Base-by-base conservation (phyloP, 2,329 filamentous ascomycete species). In the Metarhizium guizhouense region DNA sequence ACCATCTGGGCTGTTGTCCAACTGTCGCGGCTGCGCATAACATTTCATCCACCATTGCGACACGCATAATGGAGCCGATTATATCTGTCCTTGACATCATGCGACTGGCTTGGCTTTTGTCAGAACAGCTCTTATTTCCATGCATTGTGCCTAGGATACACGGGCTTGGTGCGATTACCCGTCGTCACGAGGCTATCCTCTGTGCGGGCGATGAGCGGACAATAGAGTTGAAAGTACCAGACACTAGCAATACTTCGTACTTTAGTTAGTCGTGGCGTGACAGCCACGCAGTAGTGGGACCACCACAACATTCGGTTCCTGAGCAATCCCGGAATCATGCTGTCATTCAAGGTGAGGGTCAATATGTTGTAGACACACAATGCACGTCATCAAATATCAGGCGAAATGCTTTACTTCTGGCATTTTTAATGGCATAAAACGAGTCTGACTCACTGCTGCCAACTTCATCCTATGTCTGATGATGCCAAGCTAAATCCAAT, bases 241-340 rank as follows among this genome's bases (percentile, higher is more conserved):
- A 25, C 25, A 25, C 25, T 25, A 25, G 25, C 4, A 25, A 25
- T 25, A 25, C 25, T 25, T 25, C 25, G 25, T 25, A 40, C 38
- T 40, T 34, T 40, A 16, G 38, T 16, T 5, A 2, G 8, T 18
- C 42, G 42, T 55, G 56, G 50, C 56, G 36, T 53, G 56, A 57
- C 48, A 6, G 16, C 38, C 53, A 30, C 18, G 36, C 42, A 47
- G 36, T 50, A 13, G 56, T 52, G 56, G 56, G 30, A 47, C 49
- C 50, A 55, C 45, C 36, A 32, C n/a, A 13, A 10, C 25, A 3
- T 25, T 16, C 16, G 11, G 53, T 54, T 42, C 52, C 52, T 42
- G n/a, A 10, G 7, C 25, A 6, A 47, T 18, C 36, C 16, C 51
- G 10, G 20, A 13, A 20, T 3, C 3, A 47, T 47, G 2, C 14